Evolutionary conservation across 176 grass and related monocot species (phyloP), one percentile per base, ranked within the genome.

Genomic region (Eragrostis curvula): DNA sequence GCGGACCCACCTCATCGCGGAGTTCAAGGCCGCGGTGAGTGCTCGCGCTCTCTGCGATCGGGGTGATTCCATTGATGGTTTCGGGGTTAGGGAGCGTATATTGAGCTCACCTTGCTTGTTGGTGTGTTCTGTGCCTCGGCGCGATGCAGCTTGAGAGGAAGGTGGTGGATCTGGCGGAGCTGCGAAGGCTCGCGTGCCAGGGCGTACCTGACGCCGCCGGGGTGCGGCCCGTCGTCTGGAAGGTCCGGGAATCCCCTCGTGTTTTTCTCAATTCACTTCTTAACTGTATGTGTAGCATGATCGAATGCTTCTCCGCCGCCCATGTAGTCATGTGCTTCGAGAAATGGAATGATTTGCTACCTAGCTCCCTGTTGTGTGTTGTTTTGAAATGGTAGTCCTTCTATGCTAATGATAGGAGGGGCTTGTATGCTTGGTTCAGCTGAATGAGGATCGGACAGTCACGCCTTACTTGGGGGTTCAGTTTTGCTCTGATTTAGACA

Each of bases 131-230:
- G 68, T 61, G 47, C 61, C 45, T 60, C 47, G 57, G 9, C 61
- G 62, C 58, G 7, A 30, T 73, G 68, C 64, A 98, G 90, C 68
- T 99, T 47, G 82, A 85, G 9, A 95, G 90, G 83, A 99, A 90
- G 82, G 89, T 95, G 70, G 66, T 99, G 73, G 94, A 93, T 91
- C 85, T 99, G 39, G 96, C 87, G 52, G 96, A 99, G 73, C 63
- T 99, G 81, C 85, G 91, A 83, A 84, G 89, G 76, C 65, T 96
- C 56, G 86, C 90, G 43, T 99, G 93, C 87, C 96, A 91, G 87
- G 96, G 96, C 29, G 81, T 98, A 43, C 93, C 96, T 0, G 82
- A 96, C 57, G 66, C 49, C 8, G 58, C 87, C 0, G 61, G 84
- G 17, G 50, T 96, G 47, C 91, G 96, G n/a, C 85, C 91, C 17